Evolutionary conservation across 768 basidiomycete genomes (phyloP), one percentile per base, ranked within the genome.

Genomic region (Leccinum fibrillosum): DNA sequence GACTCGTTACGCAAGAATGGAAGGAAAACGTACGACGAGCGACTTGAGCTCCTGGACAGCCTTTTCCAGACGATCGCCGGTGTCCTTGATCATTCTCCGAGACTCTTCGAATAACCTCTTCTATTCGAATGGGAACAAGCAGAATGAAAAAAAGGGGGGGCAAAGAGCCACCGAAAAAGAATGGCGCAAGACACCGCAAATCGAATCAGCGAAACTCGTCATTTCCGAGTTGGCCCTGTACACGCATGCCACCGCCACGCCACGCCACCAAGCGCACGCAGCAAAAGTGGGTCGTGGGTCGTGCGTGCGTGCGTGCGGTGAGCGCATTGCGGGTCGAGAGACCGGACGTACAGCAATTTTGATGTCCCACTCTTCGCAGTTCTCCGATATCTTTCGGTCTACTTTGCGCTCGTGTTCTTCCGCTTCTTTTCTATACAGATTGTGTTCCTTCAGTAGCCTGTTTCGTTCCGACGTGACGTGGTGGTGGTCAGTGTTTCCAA

Each of bases 61-160:
- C 66, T 78, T 82, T 49, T 78, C 82, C n/a, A 92, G 75, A 49
- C 88, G 81, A 55, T 71, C 78, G 55, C 77, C 74, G 21, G 86
- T 80, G 68, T 93, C 90, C 52, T 74, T 74, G 58, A 93, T 81
- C 92, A 95, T 92, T 78, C 84, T 91, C 60, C 83, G 75, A 45
- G 87, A 86, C 77, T 95, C 92, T 56, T 89, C 86, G 51, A 86
- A 74, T 76, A 92, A 77, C 66, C 80, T 82, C 55, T 71, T 78
- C 90, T 92, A 58, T 56, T 57, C 48, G 53, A 50, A 61, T 12
- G 28, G 53, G 10, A 48, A 19, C 42, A 19, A 19, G 53, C 56
- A 42, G 32, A 49, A 49, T 47, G 19, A 45, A 23, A 45, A 21
- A 23, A 23, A 47, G 8, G 30, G 13, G 32, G 35, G 54, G 49